Evolutionary conservation across 75 land plant genomes (phyloP).

Genomic region (Sequoiadendron giganteum): DNA sequence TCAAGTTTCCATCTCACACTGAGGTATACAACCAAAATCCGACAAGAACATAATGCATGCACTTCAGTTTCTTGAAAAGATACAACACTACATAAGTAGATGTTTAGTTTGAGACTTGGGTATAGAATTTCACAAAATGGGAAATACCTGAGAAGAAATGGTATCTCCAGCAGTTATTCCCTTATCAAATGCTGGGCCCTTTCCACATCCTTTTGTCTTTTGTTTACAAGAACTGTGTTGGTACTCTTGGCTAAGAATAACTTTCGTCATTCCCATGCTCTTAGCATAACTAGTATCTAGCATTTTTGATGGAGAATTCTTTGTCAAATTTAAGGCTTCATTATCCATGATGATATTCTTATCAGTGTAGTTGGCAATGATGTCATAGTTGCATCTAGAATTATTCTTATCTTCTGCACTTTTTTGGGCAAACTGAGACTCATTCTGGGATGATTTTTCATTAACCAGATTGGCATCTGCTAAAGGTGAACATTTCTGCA

Average conservation of each 20-base stretch:
- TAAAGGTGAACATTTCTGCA: background rate
- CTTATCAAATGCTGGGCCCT: background rate
- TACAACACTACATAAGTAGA: background rate
- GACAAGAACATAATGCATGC: background rate
- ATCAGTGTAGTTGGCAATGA: background rate
- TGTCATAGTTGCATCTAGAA: background rate
- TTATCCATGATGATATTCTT: background rate
- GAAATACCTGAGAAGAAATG: constrained; percentile 9
- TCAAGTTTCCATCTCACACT: background rate
- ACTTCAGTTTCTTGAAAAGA: background rate
- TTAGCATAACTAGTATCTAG: background rate
- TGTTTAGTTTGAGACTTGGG: background rate
- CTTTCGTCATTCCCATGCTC: background rate
- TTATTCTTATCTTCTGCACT: background rate
- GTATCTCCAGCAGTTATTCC: background rate
- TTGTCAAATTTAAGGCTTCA: background rate
- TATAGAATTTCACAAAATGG: background rate
- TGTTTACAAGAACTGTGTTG: background rate
- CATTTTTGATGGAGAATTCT: background rate
- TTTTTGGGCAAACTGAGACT: background rate
- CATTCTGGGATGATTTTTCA: background rate
- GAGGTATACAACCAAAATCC: background rate
- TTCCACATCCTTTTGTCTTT: background rate
- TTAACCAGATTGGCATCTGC: background rate
- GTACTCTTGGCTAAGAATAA: background rate